These are phyloP conservation scores for Entophlyctis helioformis DNA, from an alignment of 192 early-diverging fungal genomes.

Conservation along the genomic window DNA sequence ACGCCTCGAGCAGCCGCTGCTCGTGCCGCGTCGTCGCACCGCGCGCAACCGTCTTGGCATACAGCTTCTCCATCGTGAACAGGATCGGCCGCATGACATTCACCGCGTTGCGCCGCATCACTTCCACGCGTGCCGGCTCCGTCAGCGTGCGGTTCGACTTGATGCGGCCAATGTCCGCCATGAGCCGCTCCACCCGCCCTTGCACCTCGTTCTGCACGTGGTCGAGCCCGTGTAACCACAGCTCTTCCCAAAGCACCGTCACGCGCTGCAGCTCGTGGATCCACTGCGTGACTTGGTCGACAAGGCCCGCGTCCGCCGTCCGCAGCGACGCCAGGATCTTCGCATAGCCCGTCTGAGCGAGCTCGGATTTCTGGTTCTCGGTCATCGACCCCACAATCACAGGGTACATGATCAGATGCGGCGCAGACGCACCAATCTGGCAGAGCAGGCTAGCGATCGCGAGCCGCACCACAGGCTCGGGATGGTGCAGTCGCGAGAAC, in stretches of 20 bases:
- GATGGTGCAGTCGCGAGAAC: slow-evolving; percentile 59
- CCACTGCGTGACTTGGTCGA: slow-evolving; percentile 16
- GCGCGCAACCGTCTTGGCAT: slow-evolving; percentile 21
- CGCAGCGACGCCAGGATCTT: slow-evolving; percentile 3
- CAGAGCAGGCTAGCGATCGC: slow-evolving; percentile 40
- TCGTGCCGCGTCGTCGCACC: slow-evolving; percentile 47
- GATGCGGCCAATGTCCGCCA: slow-evolving; percentile 41
- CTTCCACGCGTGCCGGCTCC: slow-evolving; percentile 20
- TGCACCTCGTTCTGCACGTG: slow-evolving; percentile 42
- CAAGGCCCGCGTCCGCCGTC: not conserved
- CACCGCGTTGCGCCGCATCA: slow-evolving; percentile 38
- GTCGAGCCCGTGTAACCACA: slow-evolving; percentile 58
- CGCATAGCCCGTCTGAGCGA: not conserved
- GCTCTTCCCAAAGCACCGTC: slow-evolving; percentile 75
- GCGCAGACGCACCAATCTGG: slow-evolving; percentile 43
- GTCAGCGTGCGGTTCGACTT: slow-evolving; percentile 23
- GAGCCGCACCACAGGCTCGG: slow-evolving; percentile 37
- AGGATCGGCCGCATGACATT: slow-evolving; percentile 48
- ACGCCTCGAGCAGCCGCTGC: slow-evolving; percentile 47
- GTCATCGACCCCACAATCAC: slow-evolving; percentile 42
- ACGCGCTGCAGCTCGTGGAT: slow-evolving; percentile 49
- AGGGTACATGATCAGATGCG: slow-evolving; percentile 58
- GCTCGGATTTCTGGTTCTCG: slow-evolving; percentile 8
- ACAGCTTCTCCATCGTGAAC: slow-evolving; percentile 36
- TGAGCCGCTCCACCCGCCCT: slow-evolving; percentile 39